Evolutionary conservation across 75 land plant genomes (phyloP).

Genomic region (Picea sitchensis): DNA sequence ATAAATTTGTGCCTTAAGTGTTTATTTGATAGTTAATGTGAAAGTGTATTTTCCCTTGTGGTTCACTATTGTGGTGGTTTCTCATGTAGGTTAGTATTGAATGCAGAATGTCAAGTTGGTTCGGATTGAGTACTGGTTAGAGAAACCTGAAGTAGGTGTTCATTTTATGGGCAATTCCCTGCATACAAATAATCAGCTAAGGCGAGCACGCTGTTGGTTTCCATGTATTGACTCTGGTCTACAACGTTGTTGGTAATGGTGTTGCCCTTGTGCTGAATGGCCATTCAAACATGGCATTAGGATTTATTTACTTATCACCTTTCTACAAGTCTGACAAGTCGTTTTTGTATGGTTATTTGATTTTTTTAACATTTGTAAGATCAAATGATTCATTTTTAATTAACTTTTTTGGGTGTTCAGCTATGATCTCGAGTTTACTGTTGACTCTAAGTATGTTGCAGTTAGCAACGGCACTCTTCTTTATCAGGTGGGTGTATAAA

Average conservation of each 20-base stretch:
- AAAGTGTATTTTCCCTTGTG: conserved; percentile 7
- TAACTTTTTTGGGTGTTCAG: conserved; percentile 30
- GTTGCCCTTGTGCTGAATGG: neutral
- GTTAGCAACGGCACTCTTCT: conserved; percentile 90
- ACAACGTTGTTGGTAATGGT: conserved; percentile 77
- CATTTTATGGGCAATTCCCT: conserved; percentile 56
- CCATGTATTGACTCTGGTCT: conserved; percentile 76
- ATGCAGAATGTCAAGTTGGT: conserved; percentile 70
- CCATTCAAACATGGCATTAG: neutral
- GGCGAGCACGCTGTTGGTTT: conserved; percentile 98
- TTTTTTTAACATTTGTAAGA: conserved; percentile 4
- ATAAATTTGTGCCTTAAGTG: conserved; percentile 9
- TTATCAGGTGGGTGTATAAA: conserved; percentile 52
- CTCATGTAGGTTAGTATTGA: conserved; percentile 37
- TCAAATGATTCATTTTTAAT: neutral
- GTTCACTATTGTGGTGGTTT: conserved; percentile 22
- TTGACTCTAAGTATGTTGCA: conserved; percentile 71
- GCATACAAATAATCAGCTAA: conserved; percentile 75
- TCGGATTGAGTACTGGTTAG: conserved; percentile 83
- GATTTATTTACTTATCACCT: neutral
- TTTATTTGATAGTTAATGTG: conserved; percentile 5
- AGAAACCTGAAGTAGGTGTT: conserved; percentile 64
- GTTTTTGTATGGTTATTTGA: neutral
- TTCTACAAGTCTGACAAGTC: neutral
- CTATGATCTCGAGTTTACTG: conserved; percentile 93